Conservation (phyloP, 768 basidiomycete genomes). For the Collybia sp. region DNA sequence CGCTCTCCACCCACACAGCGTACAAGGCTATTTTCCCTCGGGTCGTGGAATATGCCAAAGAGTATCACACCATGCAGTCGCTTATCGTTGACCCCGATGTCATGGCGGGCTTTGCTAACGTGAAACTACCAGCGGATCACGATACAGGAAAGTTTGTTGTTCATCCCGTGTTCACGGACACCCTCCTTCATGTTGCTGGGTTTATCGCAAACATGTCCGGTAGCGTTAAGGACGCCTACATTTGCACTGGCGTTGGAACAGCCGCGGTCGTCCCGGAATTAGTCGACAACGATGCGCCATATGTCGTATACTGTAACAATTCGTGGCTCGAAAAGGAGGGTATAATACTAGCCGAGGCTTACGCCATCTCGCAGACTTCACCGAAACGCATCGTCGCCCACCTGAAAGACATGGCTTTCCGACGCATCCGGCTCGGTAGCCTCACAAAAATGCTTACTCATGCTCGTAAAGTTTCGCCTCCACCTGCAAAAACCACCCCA, state of each 20-base stretch:
- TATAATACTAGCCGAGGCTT: slow-evolving; percentile 46
- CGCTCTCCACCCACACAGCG: slow-evolving; percentile 49
- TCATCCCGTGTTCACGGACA: slow-evolving; percentile 61
- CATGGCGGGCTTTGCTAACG: slow-evolving; percentile 46
- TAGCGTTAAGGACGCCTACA: slow-evolving; percentile 47
- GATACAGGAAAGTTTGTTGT: slow-evolving; percentile 29
- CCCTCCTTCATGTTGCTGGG: slow-evolving; percentile 64
- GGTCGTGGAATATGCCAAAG: slow-evolving; percentile 56
- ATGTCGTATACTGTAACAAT: slow-evolving; percentile 48
- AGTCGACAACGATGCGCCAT: slow-evolving; percentile 35
- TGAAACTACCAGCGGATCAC: slow-evolving; percentile 33
- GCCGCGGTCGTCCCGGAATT: slow-evolving; percentile 41
- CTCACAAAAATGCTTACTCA: slow-evolving; percentile 37
- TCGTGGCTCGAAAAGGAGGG: slow-evolving; percentile 37
- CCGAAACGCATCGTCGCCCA: slow-evolving; percentile 45
- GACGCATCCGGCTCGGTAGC: slow-evolving; percentile 44
- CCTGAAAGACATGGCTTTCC: slow-evolving; percentile 55
- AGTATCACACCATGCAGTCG: slow-evolving; percentile 54
- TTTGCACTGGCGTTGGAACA: slow-evolving; percentile 52
- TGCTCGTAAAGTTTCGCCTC: too few relatives aligned
- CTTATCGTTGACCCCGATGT: slow-evolving; percentile 44
- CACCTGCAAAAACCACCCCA: too few relatives aligned
- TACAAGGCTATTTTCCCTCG: slow-evolving; percentile 70
- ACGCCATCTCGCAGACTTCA: slow-evolving; percentile 36
- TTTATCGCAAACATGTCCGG: slow-evolving; percentile 62